Percentiles rank a stretch among this genome's conserved stretches.
Conservation (phyloP, 1,284 basidiomycete genomes). For the Violaceomyces palustris region DNA sequence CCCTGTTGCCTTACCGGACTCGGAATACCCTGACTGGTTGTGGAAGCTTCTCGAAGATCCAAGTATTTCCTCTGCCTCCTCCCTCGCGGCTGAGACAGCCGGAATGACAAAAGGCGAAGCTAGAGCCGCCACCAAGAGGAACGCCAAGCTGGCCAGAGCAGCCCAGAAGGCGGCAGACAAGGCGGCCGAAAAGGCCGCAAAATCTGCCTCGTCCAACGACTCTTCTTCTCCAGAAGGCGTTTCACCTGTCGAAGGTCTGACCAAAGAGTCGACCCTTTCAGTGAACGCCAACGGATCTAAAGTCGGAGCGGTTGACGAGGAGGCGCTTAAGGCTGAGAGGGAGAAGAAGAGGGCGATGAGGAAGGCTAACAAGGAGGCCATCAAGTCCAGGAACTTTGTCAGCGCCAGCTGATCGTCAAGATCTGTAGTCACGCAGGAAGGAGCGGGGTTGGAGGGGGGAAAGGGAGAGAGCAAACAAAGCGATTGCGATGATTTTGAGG, state of each 20-base stretch:
- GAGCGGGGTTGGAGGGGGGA: no score
- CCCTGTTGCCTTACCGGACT: conserved; percentile 73
- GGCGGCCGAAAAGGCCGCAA: conserved; percentile 26
- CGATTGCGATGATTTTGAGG: no score
- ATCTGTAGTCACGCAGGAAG: no score
- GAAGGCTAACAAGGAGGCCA: conserved; percentile 35
- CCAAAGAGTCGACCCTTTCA: conserved; percentile 1
- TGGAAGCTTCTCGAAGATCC: conserved; percentile 65
- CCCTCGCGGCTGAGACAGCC: conserved; percentile 36
- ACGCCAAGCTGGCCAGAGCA: conserved; percentile 35
- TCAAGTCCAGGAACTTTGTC: conserved; percentile 48
- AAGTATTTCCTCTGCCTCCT: conserved; percentile 23
- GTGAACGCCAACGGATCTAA: conserved; percentile 1
- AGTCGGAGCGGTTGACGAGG: neutral
- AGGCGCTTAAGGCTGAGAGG: conserved; percentile 20
- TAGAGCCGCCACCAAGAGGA: conserved; percentile 41
- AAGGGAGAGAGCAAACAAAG: no score
- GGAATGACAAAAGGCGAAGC: conserved; percentile 48
- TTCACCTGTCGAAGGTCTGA: neutral
- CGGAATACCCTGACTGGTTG: conserved; percentile 82
- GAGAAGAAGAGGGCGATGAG: conserved; percentile 25
- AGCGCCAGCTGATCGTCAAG: conserved; percentile 23
- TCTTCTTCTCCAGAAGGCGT: neutral
- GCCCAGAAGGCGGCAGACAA: conserved; percentile 28
- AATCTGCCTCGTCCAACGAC: conserved; percentile 11